Evolutionary conservation across 1,284 basidiomycete species (phyloP).

Genomic region (Anthracocystis panici-leucophaei): DNA sequence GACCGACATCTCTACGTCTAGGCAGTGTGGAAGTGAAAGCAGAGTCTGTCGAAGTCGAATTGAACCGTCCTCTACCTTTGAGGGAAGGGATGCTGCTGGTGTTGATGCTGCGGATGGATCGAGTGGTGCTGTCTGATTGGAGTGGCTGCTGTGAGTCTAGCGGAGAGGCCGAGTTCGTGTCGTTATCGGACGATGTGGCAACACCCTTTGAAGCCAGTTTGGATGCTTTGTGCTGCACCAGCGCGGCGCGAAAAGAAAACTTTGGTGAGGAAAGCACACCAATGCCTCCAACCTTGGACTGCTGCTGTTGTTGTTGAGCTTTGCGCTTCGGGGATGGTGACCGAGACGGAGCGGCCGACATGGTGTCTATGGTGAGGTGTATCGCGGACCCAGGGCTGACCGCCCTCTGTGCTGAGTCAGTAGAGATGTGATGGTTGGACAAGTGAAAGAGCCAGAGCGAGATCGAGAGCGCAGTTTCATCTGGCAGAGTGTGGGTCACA

Average conservation of each 20-base stretch:
- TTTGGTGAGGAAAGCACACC: slow-evolving; percentile 30
- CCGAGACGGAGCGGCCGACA: slow-evolving; percentile 23
- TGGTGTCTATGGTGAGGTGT: background rate
- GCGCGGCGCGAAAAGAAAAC: slow-evolving; percentile 45
- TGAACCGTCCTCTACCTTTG: slow-evolving; percentile 15
- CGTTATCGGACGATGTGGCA: background rate
- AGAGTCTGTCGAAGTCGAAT: slow-evolving; percentile 21
- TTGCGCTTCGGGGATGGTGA: slow-evolving; percentile 34
- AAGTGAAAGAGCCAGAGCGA: slow-evolving; percentile 5
- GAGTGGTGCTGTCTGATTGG: slow-evolving; percentile 9
- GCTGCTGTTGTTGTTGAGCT: slow-evolving; percentile 13
- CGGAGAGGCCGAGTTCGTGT: background rate
- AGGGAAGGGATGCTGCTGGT: slow-evolving; percentile 36
- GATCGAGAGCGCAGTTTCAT: slow-evolving; percentile 1
- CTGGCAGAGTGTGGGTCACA: background rate
- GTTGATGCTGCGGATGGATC: slow-evolving; percentile 10
- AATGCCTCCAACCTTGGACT: slow-evolving; percentile 8
- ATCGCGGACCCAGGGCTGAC: background rate
- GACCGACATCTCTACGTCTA: background rate
- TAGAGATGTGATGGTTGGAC: slow-evolving; percentile 10
- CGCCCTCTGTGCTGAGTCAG: background rate
- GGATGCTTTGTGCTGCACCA: slow-evolving; percentile 28
- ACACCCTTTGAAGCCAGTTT: slow-evolving; percentile 17
- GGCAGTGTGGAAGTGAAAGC: slow-evolving; percentile 13
- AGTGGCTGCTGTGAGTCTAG: slow-evolving; percentile 1